A percentile compares a stretch with the other conserved stretches of the same genome.
Conservation (phyloP, 2,329 filamentous ascomycete species). For the Albifimbria verrucaria region DNA sequence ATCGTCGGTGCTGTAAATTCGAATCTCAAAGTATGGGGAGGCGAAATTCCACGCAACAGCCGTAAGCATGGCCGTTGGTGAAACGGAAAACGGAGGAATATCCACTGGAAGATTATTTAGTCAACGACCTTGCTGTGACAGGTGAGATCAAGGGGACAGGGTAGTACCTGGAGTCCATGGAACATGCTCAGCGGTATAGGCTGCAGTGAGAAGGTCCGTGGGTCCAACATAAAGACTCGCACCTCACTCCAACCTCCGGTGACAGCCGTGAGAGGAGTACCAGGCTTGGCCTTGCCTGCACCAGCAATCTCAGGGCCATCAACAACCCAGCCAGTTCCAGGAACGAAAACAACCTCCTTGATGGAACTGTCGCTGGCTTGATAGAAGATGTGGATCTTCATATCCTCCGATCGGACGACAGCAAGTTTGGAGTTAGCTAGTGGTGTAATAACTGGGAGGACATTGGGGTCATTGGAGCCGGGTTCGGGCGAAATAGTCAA, state of each 20-base stretch:
- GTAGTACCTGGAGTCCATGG: background rate
- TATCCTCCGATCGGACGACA: background rate
- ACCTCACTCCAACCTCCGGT: background rate
- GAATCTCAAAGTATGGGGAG: constrained; percentile 1
- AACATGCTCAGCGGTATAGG: background rate
- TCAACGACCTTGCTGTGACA: background rate
- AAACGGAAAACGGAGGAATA: background rate
- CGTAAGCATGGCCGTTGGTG: background rate
- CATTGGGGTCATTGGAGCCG: background rate
- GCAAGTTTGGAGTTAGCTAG: background rate
- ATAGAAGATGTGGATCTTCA: background rate
- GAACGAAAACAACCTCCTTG: background rate
- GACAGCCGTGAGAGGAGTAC: background rate
- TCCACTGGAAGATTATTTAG: background rate
- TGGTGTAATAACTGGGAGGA: background rate
- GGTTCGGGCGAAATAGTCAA: background rate
- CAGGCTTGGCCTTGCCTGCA: background rate
- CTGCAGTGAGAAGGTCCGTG: background rate
- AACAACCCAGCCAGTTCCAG: background rate
- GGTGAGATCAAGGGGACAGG: background rate
- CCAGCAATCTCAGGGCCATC: background rate
- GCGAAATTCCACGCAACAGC: constrained; percentile 1
- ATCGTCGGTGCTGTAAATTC: constrained; percentile 2
- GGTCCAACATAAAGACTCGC: background rate
- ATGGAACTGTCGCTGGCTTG: background rate